Evolutionary conservation across 768 basidiomycete species (phyloP).

Genomic region (Lactarius hengduanensis): DNA sequence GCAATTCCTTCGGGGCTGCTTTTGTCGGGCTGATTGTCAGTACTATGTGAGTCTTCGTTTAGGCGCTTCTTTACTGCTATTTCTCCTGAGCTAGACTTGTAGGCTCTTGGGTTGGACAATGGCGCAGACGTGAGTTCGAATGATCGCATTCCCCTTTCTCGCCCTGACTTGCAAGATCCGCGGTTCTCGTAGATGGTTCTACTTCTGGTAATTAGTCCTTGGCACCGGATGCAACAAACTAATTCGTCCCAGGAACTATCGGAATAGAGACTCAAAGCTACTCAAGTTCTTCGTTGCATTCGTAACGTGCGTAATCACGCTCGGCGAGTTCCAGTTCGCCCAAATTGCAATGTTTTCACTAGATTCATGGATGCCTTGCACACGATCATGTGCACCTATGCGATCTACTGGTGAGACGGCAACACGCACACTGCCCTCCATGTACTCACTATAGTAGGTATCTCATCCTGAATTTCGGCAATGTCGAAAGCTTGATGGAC

Average conservation of each 20-base stretch:
- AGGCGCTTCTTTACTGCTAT: too few relatives aligned
- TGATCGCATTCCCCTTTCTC: background rate
- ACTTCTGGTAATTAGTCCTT: background rate
- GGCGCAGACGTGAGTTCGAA: conserved; percentile 6
- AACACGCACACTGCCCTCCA: background rate
- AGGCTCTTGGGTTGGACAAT: conserved; percentile 14
- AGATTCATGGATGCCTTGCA: conserved; percentile 48
- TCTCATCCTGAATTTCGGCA: conserved; percentile 46
- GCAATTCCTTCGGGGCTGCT: conserved; percentile 2
- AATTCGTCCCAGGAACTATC: background rate
- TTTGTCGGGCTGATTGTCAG: conserved; percentile 15
- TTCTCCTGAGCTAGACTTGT: background rate
- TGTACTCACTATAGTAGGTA: conserved; percentile 37
- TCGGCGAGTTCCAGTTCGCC: too few relatives aligned
- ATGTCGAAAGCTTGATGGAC: conserved; percentile 38
- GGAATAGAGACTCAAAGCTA: background rate
- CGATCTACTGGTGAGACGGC: conserved; percentile 47
- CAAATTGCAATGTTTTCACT: background rate
- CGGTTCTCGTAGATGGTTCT: conserved; percentile 9
- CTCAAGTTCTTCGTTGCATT: conserved; percentile 6
- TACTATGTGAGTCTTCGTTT: background rate
- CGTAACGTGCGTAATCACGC: conserved; percentile 1
- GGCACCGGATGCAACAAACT: background rate
- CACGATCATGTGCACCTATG: conserved; percentile 42
- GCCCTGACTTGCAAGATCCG: background rate